phyloP scores from a whole-genome alignment of 1,284 basidiomycete genomes.

The Hortiboletus rubellus region DNA sequence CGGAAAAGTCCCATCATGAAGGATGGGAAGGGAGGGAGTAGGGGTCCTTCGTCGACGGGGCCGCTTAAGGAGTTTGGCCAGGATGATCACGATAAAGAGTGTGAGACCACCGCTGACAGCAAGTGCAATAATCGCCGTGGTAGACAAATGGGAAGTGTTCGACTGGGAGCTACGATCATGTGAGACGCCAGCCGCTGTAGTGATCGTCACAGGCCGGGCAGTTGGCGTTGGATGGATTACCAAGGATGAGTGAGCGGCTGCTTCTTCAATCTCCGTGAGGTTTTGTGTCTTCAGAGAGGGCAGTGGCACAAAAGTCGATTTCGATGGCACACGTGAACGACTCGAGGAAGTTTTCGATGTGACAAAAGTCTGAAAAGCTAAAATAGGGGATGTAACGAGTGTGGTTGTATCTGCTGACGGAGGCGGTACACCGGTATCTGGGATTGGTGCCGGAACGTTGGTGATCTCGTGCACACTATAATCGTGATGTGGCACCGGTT shows the following conservation, averaged over 20 bases:
- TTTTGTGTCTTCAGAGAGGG: slow-evolving; percentile 33
- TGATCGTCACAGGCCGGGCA: slow-evolving; percentile 4
- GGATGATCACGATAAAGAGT: slow-evolving; percentile 53
- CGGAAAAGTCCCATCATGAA: slow-evolving; percentile 52
- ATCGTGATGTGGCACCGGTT: slow-evolving; percentile 19
- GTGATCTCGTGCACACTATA: slow-evolving; percentile 40
- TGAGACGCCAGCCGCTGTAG: slow-evolving; percentile 2
- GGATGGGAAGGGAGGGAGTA: slow-evolving; percentile 69
- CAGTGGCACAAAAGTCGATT: slow-evolving; percentile 29
- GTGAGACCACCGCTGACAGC: slow-evolving; percentile 57
- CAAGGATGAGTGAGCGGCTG: slow-evolving; percentile 16
- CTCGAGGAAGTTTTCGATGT: slow-evolving; percentile 6
- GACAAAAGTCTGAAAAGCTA: neutral
- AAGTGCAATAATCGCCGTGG: slow-evolving; percentile 54
- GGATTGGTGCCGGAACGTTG: slow-evolving; percentile 55
- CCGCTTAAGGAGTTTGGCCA: slow-evolving; percentile 48
- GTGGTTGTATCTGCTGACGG: slow-evolving; percentile 16
- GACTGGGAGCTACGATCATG: slow-evolving; percentile 5
- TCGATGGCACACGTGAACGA: slow-evolving; percentile 16
- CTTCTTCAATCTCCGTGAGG: slow-evolving; percentile 25
- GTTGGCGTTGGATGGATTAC: slow-evolving; percentile 5
- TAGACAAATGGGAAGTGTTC: slow-evolving; percentile 26
- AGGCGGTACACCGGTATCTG: slow-evolving; percentile 44
- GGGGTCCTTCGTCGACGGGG: slow-evolving; percentile 52
- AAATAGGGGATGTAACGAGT: neutral